A percentile compares a stretch with the other conserved stretches of the same genome.
Conservation (phyloP, 202 grass and related monocot genomes). For the Panicum hallii region DNA sequence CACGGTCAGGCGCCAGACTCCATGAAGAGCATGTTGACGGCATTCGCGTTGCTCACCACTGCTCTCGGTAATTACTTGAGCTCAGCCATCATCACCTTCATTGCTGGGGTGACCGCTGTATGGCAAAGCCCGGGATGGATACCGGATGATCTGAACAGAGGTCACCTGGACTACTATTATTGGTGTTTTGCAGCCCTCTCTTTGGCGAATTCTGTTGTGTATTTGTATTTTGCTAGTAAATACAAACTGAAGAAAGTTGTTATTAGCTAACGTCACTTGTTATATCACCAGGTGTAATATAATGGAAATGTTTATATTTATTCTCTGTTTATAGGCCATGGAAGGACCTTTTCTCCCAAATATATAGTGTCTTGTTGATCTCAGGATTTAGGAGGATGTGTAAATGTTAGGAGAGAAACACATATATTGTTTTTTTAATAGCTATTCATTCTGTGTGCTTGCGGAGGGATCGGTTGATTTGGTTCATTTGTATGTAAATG, state of each 20-base stretch:
- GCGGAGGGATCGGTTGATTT: neutral
- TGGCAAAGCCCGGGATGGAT: slow-evolving; percentile 70
- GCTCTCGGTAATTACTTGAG: slow-evolving; percentile 74
- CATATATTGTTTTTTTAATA: neutral
- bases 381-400: neutral
- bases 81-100: slow-evolving; percentile 58
- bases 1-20: slow-evolving; percentile 67
- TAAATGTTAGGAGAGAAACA: neutral
- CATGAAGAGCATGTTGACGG: slow-evolving; percentile 72
- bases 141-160: slow-evolving; percentile 79
- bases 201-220: slow-evolving; percentile 60
- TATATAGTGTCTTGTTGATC: neutral
- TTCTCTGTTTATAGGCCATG: neutral
- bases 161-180: slow-evolving; percentile 85
- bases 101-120: slow-evolving; percentile 44
- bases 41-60: slow-evolving; percentile 62
- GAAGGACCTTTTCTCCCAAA: neutral
- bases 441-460: neutral
- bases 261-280: slow-evolving; percentile 24
- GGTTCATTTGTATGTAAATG: neutral
- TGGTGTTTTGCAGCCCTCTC: slow-evolving; percentile 61
- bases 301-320: neutral
- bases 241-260: slow-evolving; percentile 70
- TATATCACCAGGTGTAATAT: neutral
- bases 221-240: slow-evolving; percentile 65